Conservation (phyloP, 345 rosid species). For the Salix caprea region DNA sequence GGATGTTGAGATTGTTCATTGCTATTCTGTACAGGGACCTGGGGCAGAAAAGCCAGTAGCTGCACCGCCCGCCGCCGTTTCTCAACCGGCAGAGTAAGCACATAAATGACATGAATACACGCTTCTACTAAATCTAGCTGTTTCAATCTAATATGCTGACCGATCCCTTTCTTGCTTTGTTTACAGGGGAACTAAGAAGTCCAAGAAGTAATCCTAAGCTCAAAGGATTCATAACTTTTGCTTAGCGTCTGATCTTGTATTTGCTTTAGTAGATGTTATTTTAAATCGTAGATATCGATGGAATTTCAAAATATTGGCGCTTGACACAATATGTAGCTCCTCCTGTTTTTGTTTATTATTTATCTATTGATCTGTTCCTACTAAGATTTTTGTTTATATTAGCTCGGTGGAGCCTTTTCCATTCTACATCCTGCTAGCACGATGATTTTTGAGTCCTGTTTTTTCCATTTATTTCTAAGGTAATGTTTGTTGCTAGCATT, state of each 20-base stretch:
- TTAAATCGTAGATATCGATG: not conserved
- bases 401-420: not conserved
- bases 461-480: no score
- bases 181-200: slow-evolving; percentile 19
- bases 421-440: not conserved
- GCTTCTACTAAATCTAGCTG: no score
- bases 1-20: not conserved
- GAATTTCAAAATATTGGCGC: slow-evolving; percentile 1
- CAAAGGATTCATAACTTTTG: not conserved
- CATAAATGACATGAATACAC: not conserved
- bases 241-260: not conserved
- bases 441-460: no score
- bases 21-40: slow-evolving; percentile 15
- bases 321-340: not conserved
- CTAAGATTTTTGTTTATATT: not conserved
- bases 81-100: slow-evolving; percentile 19
- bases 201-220: slow-evolving; percentile 15
- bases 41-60: slow-evolving; percentile 19
- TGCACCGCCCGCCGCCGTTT: slow-evolving; percentile 13
- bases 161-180: not conserved
- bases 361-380: not conserved
- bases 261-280: slow-evolving; percentile 5
- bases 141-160: not conserved
- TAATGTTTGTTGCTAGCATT: no score
- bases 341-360: not conserved